Percentiles rank a stretch among this genome's conserved stretches.
Conservation (phyloP, 306 rosid genomes). For the Sicyos edulis region DNA sequence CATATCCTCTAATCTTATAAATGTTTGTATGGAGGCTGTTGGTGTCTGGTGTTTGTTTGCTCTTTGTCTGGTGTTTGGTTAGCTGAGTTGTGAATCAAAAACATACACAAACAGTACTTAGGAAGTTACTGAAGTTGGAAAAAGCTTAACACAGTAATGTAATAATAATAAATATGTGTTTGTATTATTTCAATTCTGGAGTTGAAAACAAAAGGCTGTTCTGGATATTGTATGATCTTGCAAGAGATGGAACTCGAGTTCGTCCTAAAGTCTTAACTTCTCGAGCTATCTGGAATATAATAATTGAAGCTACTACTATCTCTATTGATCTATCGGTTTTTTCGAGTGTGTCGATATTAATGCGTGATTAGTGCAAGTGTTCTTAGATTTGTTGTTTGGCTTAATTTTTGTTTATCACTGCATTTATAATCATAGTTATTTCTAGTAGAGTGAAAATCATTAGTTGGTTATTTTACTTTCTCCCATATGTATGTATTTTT, state of each 20-base stretch:
- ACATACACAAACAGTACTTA: not conserved
- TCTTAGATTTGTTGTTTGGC: not conserved
- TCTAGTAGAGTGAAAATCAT: no score
- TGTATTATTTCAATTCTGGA: not conserved
- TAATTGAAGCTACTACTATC: not conserved
- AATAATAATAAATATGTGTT: slow-evolving; percentile 5
- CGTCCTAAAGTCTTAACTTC: not conserved
- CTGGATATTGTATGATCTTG: slow-evolving; percentile 2
- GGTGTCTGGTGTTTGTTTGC: slow-evolving; percentile 2
- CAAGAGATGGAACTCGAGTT: not conserved
- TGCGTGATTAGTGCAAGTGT: not conserved
- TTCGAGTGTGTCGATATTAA: no score
- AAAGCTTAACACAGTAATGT: not conserved
- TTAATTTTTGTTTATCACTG: not conserved
- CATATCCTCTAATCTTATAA: not conserved
- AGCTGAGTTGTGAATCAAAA: not conserved
- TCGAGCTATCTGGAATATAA: not conserved
- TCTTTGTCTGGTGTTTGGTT: not conserved
- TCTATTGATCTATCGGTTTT: not conserved
- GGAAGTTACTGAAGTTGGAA: slow-evolving; percentile 3
- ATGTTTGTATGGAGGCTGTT: not conserved
- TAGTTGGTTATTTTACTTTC: not conserved
- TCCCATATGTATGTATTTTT: not conserved
- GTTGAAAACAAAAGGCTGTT: not conserved
- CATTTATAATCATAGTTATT: not conserved